Percentiles rank a stretch among this genome's conserved stretches.
Conservation (phyloP, 2,329 filamentous ascomycete genomes). For the Clonostachys solani region DNA sequence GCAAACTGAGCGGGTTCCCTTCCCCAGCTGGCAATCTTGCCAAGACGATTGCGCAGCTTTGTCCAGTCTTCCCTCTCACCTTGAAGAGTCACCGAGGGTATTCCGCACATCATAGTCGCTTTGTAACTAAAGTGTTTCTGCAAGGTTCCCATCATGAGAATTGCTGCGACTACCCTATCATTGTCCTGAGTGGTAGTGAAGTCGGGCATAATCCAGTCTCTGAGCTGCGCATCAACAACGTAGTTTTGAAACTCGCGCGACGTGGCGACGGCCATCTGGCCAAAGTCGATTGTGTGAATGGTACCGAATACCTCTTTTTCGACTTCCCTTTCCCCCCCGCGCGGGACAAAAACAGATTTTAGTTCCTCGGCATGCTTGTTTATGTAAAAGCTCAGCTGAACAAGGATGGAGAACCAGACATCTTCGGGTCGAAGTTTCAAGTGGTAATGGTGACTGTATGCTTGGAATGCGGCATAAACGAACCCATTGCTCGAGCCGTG, state of each 20-base stretch:
- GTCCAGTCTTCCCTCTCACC: conserved; percentile 42
- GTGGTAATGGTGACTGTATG: conserved; percentile 38
- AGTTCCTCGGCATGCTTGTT: conserved; percentile 39
- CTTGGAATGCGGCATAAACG: conserved; percentile 25
- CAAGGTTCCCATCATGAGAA: conserved; percentile 47
- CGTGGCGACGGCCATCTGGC: conserved; percentile 27
- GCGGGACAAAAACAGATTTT: conserved; percentile 31
- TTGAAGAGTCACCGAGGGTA: conserved; percentile 46
- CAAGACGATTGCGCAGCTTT: conserved; percentile 18
- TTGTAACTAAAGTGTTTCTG: conserved; percentile 41
- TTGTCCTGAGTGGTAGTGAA: conserved; percentile 44
- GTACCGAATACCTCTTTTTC: conserved; percentile 2
- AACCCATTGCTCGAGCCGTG: conserved; percentile 26
- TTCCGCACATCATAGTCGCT: conserved; percentile 30
- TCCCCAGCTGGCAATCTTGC: conserved; percentile 23
- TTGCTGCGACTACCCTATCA: conserved; percentile 34
- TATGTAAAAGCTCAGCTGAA: conserved; percentile 40
- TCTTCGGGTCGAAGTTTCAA: conserved; percentile 45
- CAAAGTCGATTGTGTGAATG: conserved; percentile 5
- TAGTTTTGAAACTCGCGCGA: conserved; percentile 29
- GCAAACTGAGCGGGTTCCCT: conserved; percentile 24
- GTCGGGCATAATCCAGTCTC: conserved; percentile 42
- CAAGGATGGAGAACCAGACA: conserved; percentile 45
- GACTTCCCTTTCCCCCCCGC: conserved; percentile 21
- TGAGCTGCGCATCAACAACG: conserved; percentile 31